Conservation (phyloP, 2,329 filamentous ascomycete genomes). For the Colletotrichum aenigma region DNA sequence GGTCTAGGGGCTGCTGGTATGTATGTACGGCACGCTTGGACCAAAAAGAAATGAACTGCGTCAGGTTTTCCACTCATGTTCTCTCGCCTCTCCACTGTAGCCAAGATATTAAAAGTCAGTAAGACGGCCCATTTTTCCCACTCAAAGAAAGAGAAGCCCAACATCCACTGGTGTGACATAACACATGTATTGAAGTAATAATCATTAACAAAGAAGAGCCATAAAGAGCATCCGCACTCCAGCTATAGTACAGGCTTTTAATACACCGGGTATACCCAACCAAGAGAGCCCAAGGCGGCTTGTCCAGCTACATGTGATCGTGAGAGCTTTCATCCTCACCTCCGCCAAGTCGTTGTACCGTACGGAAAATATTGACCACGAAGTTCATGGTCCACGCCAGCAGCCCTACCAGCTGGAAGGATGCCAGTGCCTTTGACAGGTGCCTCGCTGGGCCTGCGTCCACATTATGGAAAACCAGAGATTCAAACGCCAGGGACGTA, state of each 20-base stretch:
- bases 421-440: constrained; percentile 71
- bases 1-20: background rate
- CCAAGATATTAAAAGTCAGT: background rate
- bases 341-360: constrained; percentile 65
- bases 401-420: constrained; percentile 79
- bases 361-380: constrained; percentile 79
- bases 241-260: constrained; percentile 18
- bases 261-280: constrained; percentile 18
- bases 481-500: constrained; percentile 86
- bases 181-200: background rate
- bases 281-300: background rate
- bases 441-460: constrained; percentile 38
- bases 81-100: background rate
- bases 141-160: background rate
- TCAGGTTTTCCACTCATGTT: background rate
- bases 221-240: background rate
- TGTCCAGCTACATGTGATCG: constrained; percentile 7
- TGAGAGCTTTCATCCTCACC: constrained; percentile 45
- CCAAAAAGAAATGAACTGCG: background rate
- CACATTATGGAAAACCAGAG: constrained; percentile 65
- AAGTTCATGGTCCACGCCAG: constrained; percentile 93
- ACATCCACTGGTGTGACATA: background rate
- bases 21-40: background rate
- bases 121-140: background rate
- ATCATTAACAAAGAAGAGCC: constrained; percentile 3